Conservation (phyloP, 2,329 filamentous ascomycete species). For the Aspergillus ochraceoroseus region DNA sequence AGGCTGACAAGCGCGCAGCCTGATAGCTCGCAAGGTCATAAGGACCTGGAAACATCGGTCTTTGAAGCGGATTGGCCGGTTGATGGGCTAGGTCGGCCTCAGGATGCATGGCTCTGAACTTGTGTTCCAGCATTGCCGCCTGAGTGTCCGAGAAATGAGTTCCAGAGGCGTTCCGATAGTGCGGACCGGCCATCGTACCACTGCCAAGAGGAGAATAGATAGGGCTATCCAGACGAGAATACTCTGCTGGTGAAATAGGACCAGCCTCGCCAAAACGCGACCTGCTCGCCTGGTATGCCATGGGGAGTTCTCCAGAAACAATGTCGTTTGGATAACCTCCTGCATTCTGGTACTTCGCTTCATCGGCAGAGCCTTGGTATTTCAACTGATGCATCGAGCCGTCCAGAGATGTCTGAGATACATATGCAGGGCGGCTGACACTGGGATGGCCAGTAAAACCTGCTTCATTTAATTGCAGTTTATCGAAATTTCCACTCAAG, state of each 20-base stretch:
- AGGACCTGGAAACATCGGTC: slow-evolving; percentile 29
- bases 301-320: slow-evolving; percentile 28
- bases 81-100: slow-evolving; percentile 27
- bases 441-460: slow-evolving; percentile 32
- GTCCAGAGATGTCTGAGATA: slow-evolving; percentile 43
- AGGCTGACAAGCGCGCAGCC: slow-evolving; percentile 30
- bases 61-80: slow-evolving; percentile 27
- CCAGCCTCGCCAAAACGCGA: slow-evolving; percentile 44
- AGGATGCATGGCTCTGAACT: slow-evolving; percentile 43
- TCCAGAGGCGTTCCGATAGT: slow-evolving; percentile 44
- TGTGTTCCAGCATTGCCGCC: slow-evolving; percentile 46
- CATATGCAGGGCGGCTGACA: slow-evolving; percentile 28
- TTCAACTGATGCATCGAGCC: slow-evolving; percentile 44
- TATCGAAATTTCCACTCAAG: slow-evolving; percentile 30
- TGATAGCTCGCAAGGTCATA: slow-evolving; percentile 36
- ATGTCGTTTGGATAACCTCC: slow-evolving; percentile 27
- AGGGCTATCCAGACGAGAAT: slow-evolving; percentile 43
- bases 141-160: slow-evolving; percentile 44
- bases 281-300: slow-evolving; percentile 36
- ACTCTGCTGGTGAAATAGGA: slow-evolving; percentile 45
- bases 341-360: slow-evolving; percentile 28
- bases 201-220: slow-evolving; percentile 47
- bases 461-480: slow-evolving; percentile 35
- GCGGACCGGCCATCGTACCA: slow-evolving; percentile 35
- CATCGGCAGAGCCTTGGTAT: slow-evolving; percentile 31